Percentiles rank a stretch among this genome's conserved stretches.
phyloP scores from a whole-genome alignment of 148 eudicot genomes.

The Camellia japonica region DNA sequence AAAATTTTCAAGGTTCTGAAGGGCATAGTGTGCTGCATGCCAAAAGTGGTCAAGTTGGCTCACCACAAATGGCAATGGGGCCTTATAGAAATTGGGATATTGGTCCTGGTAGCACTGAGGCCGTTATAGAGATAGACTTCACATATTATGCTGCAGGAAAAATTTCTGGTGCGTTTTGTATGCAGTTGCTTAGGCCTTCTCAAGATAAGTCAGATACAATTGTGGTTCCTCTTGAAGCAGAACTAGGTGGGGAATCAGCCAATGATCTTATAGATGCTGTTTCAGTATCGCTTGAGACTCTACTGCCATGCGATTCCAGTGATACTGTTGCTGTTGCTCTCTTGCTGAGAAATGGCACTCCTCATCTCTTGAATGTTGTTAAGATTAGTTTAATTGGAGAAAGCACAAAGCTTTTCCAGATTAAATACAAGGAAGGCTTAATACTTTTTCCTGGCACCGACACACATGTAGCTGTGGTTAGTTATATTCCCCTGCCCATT shows the following conservation, averaged over 20 bases:
- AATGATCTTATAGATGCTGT: conserved; percentile 26
- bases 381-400: conserved; percentile 44
- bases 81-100: conserved; percentile 65
- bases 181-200: conserved; percentile 45
- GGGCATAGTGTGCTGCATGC: conserved; percentile 18
- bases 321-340: conserved; percentile 45
- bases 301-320: conserved; percentile 38
- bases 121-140: conserved; percentile 49
- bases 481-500: conserved; percentile 24
- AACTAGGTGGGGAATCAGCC: conserved; percentile 23
- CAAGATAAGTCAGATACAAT: conserved; percentile 40
- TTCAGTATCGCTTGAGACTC: conserved; percentile 43
- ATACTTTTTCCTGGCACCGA: conserved; percentile 62
- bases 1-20: conserved; percentile 23
- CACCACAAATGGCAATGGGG: conserved; percentile 43
- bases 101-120: conserved; percentile 47
- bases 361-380: conserved; percentile 45
- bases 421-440: conserved; percentile 61
- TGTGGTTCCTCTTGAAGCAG: conserved; percentile 64
- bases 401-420: conserved; percentile 37
- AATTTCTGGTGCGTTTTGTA: conserved; percentile 52
- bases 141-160: conserved; percentile 34
- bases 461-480: conserved; percentile 62
- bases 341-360: conserved; percentile 48
- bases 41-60: conserved; percentile 29